phyloP scores from a whole-genome alignment of 225 moss, liverwort and hornwort genomes.

The Lunularia cruciata region DNA sequence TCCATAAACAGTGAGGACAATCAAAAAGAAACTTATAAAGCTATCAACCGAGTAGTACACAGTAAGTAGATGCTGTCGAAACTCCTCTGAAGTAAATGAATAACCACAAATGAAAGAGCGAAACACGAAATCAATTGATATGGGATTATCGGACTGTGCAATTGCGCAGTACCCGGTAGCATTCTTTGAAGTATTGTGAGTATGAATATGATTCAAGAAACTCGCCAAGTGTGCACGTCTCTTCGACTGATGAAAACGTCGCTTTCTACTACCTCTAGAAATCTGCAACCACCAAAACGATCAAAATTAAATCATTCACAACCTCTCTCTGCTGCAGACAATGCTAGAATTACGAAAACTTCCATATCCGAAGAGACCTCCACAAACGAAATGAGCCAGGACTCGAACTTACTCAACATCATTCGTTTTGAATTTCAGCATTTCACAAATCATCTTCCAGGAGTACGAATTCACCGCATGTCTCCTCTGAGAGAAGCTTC shows the following conservation, averaged over 20 bases:
- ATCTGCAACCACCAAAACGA: conserved; percentile 54
- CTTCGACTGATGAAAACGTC: conserved; percentile 42
- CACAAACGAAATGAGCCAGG: neutral
- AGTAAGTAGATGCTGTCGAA: too few species aligned
- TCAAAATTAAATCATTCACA: too few species aligned
- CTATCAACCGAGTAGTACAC: too few species aligned
- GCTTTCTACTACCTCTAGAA: conserved; percentile 53
- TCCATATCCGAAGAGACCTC: too few species aligned
- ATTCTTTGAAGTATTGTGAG: conserved; percentile 73
- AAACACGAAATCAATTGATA: too few species aligned
- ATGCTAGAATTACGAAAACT: too few species aligned
- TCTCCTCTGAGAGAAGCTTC: conserved; percentile 76
- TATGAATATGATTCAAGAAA: conserved; percentile 66
- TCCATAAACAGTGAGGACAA: too few species aligned
- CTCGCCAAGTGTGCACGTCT: conserved; percentile 64
- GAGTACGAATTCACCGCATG: conserved; percentile 69
- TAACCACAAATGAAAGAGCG: too few species aligned
- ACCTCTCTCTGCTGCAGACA: too few species aligned
- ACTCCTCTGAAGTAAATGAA: too few species aligned
- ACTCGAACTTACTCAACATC: conserved; percentile 55
- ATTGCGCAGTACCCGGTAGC: conserved; percentile 64
- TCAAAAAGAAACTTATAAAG: too few species aligned
- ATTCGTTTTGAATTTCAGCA: conserved; percentile 68
- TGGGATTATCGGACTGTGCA: too few species aligned
- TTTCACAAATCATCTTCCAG: conserved; percentile 74